phyloP scores from a whole-genome alignment of 805 yeast species.

The Pichia sporocuriosa region DNA sequence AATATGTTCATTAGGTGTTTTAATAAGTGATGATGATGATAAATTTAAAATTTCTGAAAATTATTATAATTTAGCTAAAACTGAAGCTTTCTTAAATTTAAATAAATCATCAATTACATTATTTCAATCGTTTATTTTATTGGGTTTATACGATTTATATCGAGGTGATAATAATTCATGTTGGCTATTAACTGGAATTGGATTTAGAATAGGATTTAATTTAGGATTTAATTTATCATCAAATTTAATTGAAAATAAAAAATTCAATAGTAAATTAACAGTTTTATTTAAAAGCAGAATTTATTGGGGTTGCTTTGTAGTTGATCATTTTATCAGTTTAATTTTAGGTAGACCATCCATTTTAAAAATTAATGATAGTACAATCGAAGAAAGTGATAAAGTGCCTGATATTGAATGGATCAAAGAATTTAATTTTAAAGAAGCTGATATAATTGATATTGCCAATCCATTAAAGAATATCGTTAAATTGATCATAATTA shows the following conservation, averaged over 20 bases:
- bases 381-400: conserved; percentile 52
- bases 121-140: conserved; percentile 49
- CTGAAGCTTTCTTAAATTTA: conserved; percentile 34
- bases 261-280: conserved; percentile 26
- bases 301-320: conserved; percentile 61
- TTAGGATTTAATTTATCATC: conserved; percentile 60
- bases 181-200: conserved; percentile 59
- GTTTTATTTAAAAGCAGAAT: conserved; percentile 51
- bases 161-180: conserved; percentile 52
- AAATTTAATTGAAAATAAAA: conserved; percentile 24
- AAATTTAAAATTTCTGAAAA: conserved; percentile 32
- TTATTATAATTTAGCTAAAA: conserved; percentile 44
- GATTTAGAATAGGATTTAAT: conserved; percentile 59
- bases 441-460: conserved; percentile 28
- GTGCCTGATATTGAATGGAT: conserved; percentile 58
- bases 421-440: conserved; percentile 45
- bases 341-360: conserved; percentile 53
- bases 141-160: conserved; percentile 57
- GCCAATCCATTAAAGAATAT: conserved; percentile 38
- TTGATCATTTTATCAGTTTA: conserved; percentile 56
- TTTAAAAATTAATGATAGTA: conserved; percentile 48
- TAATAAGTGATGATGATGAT: conserved; percentile 34
- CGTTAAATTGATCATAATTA: conserved; percentile 36
- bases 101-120: conserved; percentile 46
- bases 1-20: conserved; percentile 53